Base-by-base conservation (phyloP, 139 green algal genomes). In the Pleodorina starrii region DNA sequence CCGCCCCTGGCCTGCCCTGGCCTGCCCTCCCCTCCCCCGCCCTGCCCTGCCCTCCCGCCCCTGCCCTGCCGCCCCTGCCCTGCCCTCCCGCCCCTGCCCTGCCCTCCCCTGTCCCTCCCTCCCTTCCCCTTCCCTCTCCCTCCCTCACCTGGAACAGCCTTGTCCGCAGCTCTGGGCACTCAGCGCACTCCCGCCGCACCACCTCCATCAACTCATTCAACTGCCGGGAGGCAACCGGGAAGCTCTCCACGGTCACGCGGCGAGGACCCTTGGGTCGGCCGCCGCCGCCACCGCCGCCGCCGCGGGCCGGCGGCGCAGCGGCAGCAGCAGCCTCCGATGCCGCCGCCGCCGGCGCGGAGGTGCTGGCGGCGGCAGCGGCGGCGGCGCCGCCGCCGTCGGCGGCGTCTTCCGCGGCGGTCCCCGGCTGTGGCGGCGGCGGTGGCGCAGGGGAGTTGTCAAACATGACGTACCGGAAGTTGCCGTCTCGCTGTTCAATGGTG, bases 191-290 rank as follows among this genome's bases (percentile, higher is more conserved):
- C 32, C 91, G 38, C 51, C 96, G 92, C 14, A 99, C 76, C 50
- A 89, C 59, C 12, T 23, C 57, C 97, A 99, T 99, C 32, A 99
- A 88, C 75, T 94, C 93, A 84, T 98, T 84, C 48, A 84, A 9
- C 82, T 88, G 82, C 0, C 46, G 23, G 1, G 94, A 97, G 29
- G 91, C 97, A 7, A 98, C 94, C 19, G 96, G 96, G 76, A 99
- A 99, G 9, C 66, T 44, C 57, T 97, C 95, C 38, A 99, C 91
- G 9, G 92, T 88, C 25, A 97, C 90, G 57, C 80, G 79, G 57
- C 57, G 40, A 17, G 83, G 71, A 11, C 51, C 76, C 43, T 43
- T 63, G 72, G 71, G 84, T 40, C 54, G 85, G 29, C 27, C 6
- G 19, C 29, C 27, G 11, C n/a, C 12, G 23, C 9, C 32, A 5